Base-by-base conservation (phyloP, 139 green algal genomes). In the Ettlia oleoabundans region DNA sequence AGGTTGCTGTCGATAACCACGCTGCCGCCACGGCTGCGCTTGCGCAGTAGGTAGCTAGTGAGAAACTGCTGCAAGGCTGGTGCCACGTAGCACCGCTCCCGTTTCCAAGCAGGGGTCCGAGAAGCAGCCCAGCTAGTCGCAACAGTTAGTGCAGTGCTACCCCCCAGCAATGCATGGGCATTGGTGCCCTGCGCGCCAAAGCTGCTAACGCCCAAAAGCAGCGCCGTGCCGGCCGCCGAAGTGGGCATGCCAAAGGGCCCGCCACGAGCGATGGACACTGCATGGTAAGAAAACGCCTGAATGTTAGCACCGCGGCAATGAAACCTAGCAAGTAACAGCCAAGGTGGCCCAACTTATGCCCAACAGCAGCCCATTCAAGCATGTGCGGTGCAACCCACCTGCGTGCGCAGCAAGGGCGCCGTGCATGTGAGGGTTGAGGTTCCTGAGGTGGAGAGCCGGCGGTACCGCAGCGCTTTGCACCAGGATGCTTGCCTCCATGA, bases 151-250 rank as follows among this genome's bases (percentile, higher is more conserved):
- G 38, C 75, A 28, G 86, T 78, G 47, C 38, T 84, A 35, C 58
- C 75, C 2, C 41, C 28, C 61, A 93, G n/a, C 52, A 93, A 33
- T 18, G 84, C 90, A 63, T 93, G 90, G 7, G 90, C 90, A 41
- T 94, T 94, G 65, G 90, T 94, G 42, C 90, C 90, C 81, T 93
- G 88, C 10, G 90, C 90, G 7, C 87, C 90, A 87, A 94, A 94
- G n/a, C 87, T 91, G 88, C 85, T 93, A 26, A 93, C 86, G 26
- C 89, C 87, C 37, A 92, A 38, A 53, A 87, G 28, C n/a, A 85
- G 58, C 26, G 24, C 38, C 1, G 58, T 22, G 55, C 52, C 40
- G 35, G 66, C 41, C 33, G 64, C 42, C 13, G 72, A 15, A n/a
- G 15, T 62, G 32, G 80, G 74, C 62, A 86, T 24, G 22, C 65